These are phyloP conservation scores for Rhizopogon sp. DNA, from an alignment of 768 basidiomycete genomes.

Conservation along the genomic window DNA sequence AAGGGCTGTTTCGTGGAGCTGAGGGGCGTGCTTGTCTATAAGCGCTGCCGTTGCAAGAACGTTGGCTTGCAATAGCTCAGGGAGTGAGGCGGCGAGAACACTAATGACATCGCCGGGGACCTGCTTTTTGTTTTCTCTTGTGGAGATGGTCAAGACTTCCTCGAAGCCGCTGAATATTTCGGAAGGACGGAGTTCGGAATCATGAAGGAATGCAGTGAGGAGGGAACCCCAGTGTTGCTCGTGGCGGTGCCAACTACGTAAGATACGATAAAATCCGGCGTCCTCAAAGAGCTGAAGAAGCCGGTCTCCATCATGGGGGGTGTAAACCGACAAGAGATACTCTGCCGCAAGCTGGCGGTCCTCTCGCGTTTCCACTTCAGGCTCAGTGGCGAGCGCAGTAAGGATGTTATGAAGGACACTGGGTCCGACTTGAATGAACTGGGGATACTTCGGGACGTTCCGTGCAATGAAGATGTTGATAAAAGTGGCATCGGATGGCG, in stretches of 20 bases:
- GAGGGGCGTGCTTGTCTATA: slow-evolving; percentile 63
- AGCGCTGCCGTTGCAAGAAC: slow-evolving; percentile 67
- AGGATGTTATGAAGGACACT: slow-evolving; percentile 72
- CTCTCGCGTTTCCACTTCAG: slow-evolving; percentile 75
- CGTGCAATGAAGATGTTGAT: slow-evolving; percentile 94
- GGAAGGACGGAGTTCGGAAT: slow-evolving; percentile 52
- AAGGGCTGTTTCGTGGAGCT: slow-evolving; percentile 62
- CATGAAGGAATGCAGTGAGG: slow-evolving; percentile 68
- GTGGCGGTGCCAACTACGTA: slow-evolving; percentile 74
- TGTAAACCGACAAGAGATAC: slow-evolving; percentile 88
- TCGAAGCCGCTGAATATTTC: slow-evolving; percentile 68
- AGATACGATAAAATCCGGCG: slow-evolving; percentile 89
- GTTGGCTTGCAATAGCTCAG: slow-evolving; percentile 56
- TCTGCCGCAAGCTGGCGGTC: slow-evolving; percentile 95
- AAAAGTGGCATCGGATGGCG: slow-evolving; percentile 68
- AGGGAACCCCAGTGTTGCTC: slow-evolving; percentile 75
- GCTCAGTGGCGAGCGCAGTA: slow-evolving; percentile 69
- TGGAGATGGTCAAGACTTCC: slow-evolving; percentile 49
- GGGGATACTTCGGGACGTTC: slow-evolving; percentile 95
- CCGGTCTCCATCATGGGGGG: slow-evolving; percentile 70
- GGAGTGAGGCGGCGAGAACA: slow-evolving; percentile 55
- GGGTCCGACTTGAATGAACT: slow-evolving; percentile 53
- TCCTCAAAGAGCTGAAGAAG: slow-evolving; percentile 66
- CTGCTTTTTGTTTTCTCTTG: slow-evolving; percentile 39
- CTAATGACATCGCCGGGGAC: slow-evolving; percentile 52